Evolutionary conservation across 768 basidiomycete genomes (phyloP).

Genomic region (Cystobasidium ongulense): DNA sequence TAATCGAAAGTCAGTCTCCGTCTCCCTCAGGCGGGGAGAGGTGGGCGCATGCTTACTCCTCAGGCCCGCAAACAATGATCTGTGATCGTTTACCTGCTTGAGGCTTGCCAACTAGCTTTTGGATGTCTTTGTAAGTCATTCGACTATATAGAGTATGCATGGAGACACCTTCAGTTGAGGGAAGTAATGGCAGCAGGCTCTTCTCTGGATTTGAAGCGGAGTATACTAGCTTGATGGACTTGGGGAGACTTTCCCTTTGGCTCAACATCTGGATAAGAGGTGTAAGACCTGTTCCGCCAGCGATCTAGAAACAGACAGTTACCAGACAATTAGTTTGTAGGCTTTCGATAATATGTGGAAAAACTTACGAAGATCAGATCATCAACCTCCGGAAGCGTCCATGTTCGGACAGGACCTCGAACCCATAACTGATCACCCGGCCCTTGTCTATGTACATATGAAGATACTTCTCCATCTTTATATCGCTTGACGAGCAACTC

Average conservation of each 20-base stretch:
- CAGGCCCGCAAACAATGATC: constrained; percentile 40
- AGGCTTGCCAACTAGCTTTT: constrained; percentile 28
- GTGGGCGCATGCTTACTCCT: constrained; percentile 32
- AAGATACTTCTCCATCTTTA: constrained; percentile 37
- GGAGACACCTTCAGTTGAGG: not conserved
- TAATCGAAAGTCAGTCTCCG: not conserved
- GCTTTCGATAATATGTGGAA: not conserved
- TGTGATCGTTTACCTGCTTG: not conserved
- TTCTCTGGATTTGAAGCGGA: constrained; percentile 32
- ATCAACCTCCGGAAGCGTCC: constrained; percentile 33
- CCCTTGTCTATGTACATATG: constrained; percentile 35
- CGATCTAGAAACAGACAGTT: constrained; percentile 33
- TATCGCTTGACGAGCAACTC: constrained; percentile 41
- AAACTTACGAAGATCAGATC: constrained; percentile 39
- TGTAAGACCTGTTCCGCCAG: constrained; percentile 41
- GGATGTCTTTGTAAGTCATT: not conserved
- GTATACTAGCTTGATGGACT: constrained; percentile 36
- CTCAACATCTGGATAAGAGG: constrained; percentile 37
- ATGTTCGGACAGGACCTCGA: constrained; percentile 38
- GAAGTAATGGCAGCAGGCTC: constrained; percentile 20
- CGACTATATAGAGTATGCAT: not conserved
- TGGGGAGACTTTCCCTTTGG: not conserved
- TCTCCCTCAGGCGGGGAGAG: not conserved
- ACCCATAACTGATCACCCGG: constrained; percentile 34
- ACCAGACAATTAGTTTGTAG: not conserved